Conservation (phyloP, 73 alveolate species). For the Loxodes magnus region DNA sequence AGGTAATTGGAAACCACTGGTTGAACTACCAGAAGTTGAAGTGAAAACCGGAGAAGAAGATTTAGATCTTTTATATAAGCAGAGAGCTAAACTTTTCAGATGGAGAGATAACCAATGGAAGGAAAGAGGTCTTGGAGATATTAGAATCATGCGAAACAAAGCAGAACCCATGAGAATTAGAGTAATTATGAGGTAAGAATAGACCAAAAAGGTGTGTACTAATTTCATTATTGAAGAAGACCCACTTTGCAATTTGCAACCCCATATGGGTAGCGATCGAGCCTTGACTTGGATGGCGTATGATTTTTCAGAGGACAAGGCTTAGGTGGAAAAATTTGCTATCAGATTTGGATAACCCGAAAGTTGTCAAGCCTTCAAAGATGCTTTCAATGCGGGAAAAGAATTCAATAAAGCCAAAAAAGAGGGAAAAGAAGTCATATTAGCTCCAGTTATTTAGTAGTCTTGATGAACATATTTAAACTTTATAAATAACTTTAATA, state of each 20-base stretch:
- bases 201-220: conserved; percentile 65
- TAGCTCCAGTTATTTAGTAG: conserved; percentile 66
- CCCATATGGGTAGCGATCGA: conserved; percentile 71
- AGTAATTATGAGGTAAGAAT: conserved; percentile 69
- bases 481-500: too few species aligned
- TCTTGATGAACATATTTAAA: too few species aligned
- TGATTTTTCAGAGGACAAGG: conserved; percentile 71
- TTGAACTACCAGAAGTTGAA: conserved; percentile 45
- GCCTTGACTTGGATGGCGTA: conserved; percentile 59
- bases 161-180: conserved; percentile 53
- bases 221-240: conserved; percentile 61
- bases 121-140: conserved; percentile 82
- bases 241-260: conserved; percentile 62
- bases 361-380: conserved; percentile 55
- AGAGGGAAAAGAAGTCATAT: conserved; percentile 58
- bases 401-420: conserved; percentile 39
- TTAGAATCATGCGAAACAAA: conserved; percentile 69
- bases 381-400: conserved; percentile 70
- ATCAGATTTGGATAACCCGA: conserved; percentile 60
- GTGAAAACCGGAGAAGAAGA: conserved; percentile 67
- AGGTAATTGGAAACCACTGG: conserved; percentile 29
- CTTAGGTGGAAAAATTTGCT: conserved; percentile 50
- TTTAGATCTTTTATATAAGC: conserved; percentile 60
- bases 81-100: conserved; percentile 63
- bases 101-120: conserved; percentile 71